Evolutionary conservation across 164 flowering plant genomes (phyloP).

Genomic region (Brasenia schreberi): DNA sequence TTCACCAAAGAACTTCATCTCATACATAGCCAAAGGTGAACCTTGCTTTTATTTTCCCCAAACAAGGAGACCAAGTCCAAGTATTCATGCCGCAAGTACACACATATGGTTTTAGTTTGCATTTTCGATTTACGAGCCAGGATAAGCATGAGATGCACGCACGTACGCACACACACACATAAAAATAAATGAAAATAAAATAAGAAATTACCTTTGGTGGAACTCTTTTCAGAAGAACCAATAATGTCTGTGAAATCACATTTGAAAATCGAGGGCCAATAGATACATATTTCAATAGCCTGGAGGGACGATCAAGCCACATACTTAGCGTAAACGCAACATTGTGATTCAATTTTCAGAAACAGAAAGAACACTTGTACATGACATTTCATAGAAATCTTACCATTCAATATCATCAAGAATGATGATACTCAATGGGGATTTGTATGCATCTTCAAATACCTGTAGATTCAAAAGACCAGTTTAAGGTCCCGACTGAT

Average conservation of each 20-base stretch:
- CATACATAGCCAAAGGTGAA: too few relatives aligned
- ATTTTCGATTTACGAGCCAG: neutral
- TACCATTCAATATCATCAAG: conserved; percentile 98
- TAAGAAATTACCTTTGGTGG: conserved; percentile 69
- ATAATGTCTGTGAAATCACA: conserved; percentile 66
- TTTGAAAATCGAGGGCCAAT: conserved; percentile 97
- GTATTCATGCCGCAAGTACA: too few relatives aligned
- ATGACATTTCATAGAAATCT: neutral
- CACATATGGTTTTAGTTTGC: neutral
- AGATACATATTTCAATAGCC: conserved; percentile 77
- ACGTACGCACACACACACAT: too few relatives aligned
- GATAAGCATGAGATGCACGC: neutral
- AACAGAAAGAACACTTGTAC: too few relatives aligned
- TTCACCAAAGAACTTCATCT: too few relatives aligned
- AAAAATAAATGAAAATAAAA: neutral
- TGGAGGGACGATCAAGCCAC: conserved; percentile 9
- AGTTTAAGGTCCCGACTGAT: neutral
- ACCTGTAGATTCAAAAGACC: conserved; percentile 30
- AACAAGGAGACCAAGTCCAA: too few relatives aligned
- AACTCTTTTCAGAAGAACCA: conserved; percentile 81
- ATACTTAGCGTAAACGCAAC: neutral
- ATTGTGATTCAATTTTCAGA: neutral
- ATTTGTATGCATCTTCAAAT: conserved; percentile 97
- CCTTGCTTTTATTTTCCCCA: too few relatives aligned
- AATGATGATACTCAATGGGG: conserved; percentile 74